Base-by-base conservation (phyloP, 1,139 yeast species). In the Debaryomyces subglobosus region DNA sequence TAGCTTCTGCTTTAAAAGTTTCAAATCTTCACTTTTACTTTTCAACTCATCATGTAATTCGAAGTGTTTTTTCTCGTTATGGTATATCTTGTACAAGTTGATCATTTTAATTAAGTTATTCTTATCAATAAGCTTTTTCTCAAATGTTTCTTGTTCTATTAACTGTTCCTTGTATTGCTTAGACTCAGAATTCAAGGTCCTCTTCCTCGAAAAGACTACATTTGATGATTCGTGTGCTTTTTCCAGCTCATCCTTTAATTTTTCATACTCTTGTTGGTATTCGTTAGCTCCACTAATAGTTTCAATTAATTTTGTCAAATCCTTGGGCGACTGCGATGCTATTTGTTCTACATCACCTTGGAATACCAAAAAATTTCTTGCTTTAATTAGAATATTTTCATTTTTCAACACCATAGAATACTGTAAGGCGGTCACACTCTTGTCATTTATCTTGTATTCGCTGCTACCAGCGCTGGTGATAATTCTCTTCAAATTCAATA, bases 271-370 rank as follows among this genome's bases (percentile, higher is more conserved):
- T 27, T 72, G 74, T 43, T 81, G 77, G 56, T 68, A 81, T 43
- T 89, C 96, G 5, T 71, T 69, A 0, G 97, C 87, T 0, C 97
- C 97, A 53, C 96, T 86, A 25, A 94, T 84, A 23, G 83, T 84
- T 66, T 94, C 99, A 48, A 95, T 72, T 53, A 92, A 68, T 43
- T 72, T 77, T 3, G 96, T 82, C 52, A 94, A 74, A 43, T 90
- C 96, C 39, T 70, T 68, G 0, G 98, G 83, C 0, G 94, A 84
- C 63, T 92, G 96, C 2, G 96, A 80, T 0, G 99, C 99, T 45
- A 94, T 85, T 57, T 86, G 87, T 64, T 94, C 99, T 43, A 94
- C 96, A 63, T 94, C 98, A 49, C 99, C 99, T 71, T 94, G 99
- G 64, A 94, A 92, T 13, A 95, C 98, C 53, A 94, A 71, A 62